Evolutionary conservation across 805 yeast species (phyloP).

Genomic region (Kuraishia ogatae): DNA sequence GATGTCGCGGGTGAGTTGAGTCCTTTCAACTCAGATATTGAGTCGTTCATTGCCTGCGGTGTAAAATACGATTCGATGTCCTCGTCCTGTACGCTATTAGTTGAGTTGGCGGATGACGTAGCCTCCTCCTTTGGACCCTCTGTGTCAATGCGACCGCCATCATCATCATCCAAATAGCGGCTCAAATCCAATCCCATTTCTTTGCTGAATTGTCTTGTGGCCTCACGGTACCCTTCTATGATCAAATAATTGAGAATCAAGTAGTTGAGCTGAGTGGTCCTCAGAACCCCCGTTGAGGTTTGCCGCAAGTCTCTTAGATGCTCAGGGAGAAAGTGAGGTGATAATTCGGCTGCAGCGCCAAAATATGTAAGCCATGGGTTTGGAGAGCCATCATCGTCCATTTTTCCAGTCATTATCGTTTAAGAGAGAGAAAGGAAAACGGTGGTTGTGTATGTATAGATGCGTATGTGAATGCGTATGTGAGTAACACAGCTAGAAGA

Average conservation of each 20-base stretch:
- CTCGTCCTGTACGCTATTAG: neutral
- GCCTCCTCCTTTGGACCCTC: neutral
- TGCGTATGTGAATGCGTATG: too few relatives aligned
- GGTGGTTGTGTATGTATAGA: too few relatives aligned
- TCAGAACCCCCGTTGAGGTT: neutral
- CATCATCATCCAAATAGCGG: constrained; percentile 2
- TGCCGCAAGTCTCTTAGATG: neutral
- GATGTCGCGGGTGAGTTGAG: neutral
- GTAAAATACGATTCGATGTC: constrained; percentile 8
- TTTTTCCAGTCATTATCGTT: neutral
- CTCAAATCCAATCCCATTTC: constrained; percentile 39
- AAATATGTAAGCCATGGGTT: neutral
- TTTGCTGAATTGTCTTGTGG: constrained; percentile 52
- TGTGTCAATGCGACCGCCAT: neutral
- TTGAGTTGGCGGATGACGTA: neutral
- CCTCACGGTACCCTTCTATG: constrained; percentile 67
- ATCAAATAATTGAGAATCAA: constrained; percentile 67
- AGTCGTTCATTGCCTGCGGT: constrained; percentile 7
- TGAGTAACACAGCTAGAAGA: too few relatives aligned
- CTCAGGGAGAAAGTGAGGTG: neutral
- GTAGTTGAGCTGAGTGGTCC: constrained; percentile 28
- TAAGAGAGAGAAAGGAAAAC: too few relatives aligned
- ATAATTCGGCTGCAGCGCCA: neutral
- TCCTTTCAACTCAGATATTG: neutral
- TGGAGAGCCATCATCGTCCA: neutral